Conservation (phyloP, 1,284 basidiomycete species). For the Leccinum pachyderme region DNA sequence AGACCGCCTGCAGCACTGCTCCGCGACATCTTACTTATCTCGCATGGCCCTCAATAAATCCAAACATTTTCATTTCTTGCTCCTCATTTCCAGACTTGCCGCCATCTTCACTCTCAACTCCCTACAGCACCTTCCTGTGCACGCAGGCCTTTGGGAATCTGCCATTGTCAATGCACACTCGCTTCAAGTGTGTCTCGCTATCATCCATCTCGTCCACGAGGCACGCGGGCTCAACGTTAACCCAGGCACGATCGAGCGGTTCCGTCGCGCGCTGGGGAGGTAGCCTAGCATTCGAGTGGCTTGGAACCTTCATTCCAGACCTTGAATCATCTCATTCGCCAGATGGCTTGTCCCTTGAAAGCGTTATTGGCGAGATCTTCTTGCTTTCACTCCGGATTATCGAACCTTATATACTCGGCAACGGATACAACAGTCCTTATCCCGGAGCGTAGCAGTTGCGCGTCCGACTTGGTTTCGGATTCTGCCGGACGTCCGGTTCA, state of each 20-base stretch:
- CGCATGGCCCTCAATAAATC: not conserved
- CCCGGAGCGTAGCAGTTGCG: not conserved
- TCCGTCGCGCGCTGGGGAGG: not conserved
- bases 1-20: too few species aligned
- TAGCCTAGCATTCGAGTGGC: slow-evolving; percentile 2
- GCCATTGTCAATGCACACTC: not conserved
- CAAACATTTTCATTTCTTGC: not conserved
- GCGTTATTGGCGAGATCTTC: slow-evolving; percentile 17
- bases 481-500: slow-evolving; percentile 5
- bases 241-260: not conserved
- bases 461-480: slow-evolving; percentile 4
- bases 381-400: slow-evolving; percentile 17
- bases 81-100: not conserved
- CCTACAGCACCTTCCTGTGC: not conserved
- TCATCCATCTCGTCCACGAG: slow-evolving; percentile 2
- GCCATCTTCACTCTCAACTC: not conserved
- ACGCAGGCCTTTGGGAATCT: slow-evolving; percentile 1
- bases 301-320: not conserved
- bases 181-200: not conserved
- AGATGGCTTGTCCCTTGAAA: slow-evolving; percentile 6
- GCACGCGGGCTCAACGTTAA: not conserved
- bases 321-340: not conserved
- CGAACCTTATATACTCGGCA: slow-evolving; percentile 9
- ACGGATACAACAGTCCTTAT: slow-evolving; percentile 8
- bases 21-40: not conserved